These are phyloP conservation scores for Pisolithus albus DNA, from an alignment of 768 basidiomycete species.

Conservation along the genomic window DNA sequence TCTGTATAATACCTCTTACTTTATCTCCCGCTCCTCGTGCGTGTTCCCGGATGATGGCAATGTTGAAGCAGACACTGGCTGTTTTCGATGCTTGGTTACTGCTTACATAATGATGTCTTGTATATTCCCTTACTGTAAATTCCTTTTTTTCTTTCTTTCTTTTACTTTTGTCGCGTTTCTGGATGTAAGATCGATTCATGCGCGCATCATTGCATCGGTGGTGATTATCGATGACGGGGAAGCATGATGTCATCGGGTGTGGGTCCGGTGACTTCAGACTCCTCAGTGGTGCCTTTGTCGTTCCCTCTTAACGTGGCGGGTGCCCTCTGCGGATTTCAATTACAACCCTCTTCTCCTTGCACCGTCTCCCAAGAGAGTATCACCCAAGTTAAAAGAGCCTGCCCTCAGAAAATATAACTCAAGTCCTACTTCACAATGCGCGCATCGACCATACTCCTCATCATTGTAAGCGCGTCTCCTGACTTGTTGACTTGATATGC, in stretches of 20 bases:
- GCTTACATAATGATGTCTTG: not conserved
- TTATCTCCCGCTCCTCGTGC: not conserved
- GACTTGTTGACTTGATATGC: not conserved
- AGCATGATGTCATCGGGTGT: not conserved
- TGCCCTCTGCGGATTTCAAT: too few species aligned
- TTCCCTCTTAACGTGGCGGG: too few species aligned
- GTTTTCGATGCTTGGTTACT: not conserved
- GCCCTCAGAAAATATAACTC: too few species aligned
- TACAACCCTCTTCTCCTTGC: too few species aligned
- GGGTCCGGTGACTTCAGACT: not conserved
- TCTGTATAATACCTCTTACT: conserved; percentile 43
- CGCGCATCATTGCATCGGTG: not conserved
- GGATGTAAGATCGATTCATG: not conserved
- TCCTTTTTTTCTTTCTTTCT: not conserved
- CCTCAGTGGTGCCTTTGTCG: not conserved
- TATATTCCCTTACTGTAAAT: not conserved
- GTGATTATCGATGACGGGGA: too few species aligned
- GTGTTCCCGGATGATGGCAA: too few species aligned
- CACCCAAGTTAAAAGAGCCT: not conserved
- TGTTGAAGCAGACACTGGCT: not conserved
- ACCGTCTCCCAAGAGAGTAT: too few species aligned
- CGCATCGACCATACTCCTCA: not conserved
- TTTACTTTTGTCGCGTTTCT: too few species aligned
- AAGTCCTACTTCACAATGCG: not conserved
- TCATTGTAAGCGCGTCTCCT: not conserved